These are phyloP conservation scores for Aspergillus brasiliensis DNA, from an alignment of 2,329 filamentous ascomycete genomes.

Conservation along the genomic window DNA sequence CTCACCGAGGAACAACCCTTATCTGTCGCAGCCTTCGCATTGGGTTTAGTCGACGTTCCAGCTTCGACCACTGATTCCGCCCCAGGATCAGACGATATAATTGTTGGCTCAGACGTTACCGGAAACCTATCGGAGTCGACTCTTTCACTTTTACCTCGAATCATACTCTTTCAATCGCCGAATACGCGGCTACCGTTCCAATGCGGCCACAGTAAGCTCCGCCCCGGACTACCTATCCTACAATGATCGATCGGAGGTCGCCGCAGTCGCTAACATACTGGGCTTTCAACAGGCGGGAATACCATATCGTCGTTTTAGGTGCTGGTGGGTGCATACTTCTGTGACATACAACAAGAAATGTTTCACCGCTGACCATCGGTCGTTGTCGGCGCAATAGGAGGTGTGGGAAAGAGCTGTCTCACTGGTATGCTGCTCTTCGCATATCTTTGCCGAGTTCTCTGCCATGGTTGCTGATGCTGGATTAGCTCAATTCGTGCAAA, in stretches of 20 bases:
- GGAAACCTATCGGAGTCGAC: conserved; percentile 3
- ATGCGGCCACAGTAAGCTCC: conserved; percentile 43
- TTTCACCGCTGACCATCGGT: conserved; percentile 20
- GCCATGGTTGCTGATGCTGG: conserved; percentile 10
- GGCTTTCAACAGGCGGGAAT: conserved; percentile 63
- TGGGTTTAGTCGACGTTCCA: background rate
- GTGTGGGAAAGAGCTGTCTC: conserved; percentile 89
- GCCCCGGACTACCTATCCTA: background rate
- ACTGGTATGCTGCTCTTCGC: conserved; percentile 63
- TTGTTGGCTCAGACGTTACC: background rate
- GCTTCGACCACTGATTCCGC: conserved; percentile 2
- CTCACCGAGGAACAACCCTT: background rate
- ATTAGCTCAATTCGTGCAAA: conserved; percentile 86
- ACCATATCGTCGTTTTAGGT: conserved; percentile 79
- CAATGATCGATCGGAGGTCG: conserved; percentile 4
- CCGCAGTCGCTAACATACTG: conserved; percentile 23
- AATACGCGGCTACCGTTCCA: conserved; percentile 18
- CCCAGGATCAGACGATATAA: conserved; percentile 2
- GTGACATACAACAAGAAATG: background rate
- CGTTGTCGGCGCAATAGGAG: conserved; percentile 57
- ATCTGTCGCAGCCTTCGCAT: conserved; percentile 4
- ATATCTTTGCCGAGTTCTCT: background rate
- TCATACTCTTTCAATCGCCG: conserved; percentile 1
- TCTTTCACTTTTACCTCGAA: background rate
- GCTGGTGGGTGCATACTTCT: conserved; percentile 58